Evolutionary conservation across 805 yeast genomes (phyloP).

Genomic region (Yarrowia sp.): DNA sequence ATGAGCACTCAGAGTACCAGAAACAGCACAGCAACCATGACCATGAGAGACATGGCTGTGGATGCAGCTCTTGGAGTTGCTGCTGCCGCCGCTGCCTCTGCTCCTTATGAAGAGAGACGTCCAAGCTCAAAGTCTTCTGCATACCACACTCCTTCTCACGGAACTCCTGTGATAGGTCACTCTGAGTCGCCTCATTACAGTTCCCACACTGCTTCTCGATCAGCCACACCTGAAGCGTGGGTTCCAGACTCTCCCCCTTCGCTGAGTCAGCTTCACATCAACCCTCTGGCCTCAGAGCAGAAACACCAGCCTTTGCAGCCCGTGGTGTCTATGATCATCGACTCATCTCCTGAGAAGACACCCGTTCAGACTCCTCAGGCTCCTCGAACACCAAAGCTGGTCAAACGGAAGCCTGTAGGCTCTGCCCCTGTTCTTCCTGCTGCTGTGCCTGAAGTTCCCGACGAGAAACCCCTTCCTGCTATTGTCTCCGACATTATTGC

Average conservation of each 20-base stretch:
- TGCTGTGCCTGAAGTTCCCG: background rate
- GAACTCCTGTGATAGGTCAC: background rate
- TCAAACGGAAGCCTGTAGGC: slow-evolving; percentile 44
- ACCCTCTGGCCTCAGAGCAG: slow-evolving; percentile 10
- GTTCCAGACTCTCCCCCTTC: slow-evolving; percentile 23
- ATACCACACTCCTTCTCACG: slow-evolving; percentile 1
- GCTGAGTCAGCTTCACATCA: slow-evolving; percentile 8
- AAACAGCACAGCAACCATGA: slow-evolving; percentile 3
- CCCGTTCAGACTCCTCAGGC: background rate
- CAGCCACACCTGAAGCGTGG: slow-evolving; percentile 11
- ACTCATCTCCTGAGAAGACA: slow-evolving; percentile 27
- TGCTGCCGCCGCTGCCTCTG: background rate
- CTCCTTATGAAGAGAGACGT: background rate
- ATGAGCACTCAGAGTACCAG: slow-evolving; percentile 21
- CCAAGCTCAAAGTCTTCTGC: slow-evolving; percentile 2
- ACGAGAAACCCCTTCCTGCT: slow-evolving; percentile 2
- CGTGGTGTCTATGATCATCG: slow-evolving; percentile 30
- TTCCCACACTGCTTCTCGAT: background rate
- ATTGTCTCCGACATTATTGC: background rate
- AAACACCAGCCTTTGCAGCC: slow-evolving; percentile 21
- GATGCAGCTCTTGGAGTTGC: background rate
- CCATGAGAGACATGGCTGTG: background rate
- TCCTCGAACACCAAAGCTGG: slow-evolving; percentile 31
- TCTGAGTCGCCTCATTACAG: background rate
- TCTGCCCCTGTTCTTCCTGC: slow-evolving; percentile 7